phyloP scores from a whole-genome alignment of 768 basidiomycete species.

The Suillus subluteus region DNA sequence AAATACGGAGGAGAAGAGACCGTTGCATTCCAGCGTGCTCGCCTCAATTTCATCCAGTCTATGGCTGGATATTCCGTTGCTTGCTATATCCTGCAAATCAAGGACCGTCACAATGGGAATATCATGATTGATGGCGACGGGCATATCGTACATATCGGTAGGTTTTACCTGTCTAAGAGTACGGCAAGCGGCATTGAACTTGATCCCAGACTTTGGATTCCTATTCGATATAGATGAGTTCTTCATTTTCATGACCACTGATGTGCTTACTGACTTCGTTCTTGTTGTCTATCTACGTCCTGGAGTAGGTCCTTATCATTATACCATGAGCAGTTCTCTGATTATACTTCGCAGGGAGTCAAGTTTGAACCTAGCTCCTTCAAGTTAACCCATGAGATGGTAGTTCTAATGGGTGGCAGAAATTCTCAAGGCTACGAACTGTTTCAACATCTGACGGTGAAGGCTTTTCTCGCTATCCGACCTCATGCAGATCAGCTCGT shows the following conservation, averaged over 20 bases:
- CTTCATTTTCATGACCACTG: slow-evolving; percentile 10
- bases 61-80: slow-evolving; percentile 99
- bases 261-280: slow-evolving; percentile 31
- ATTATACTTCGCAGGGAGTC: slow-evolving; percentile 68
- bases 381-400: slow-evolving; percentile 99
- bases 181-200: neutral
- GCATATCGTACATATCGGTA: slow-evolving; percentile 95
- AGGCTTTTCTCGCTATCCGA: slow-evolving; percentile 96
- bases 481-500: slow-evolving; percentile 91
- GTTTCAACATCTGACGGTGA: slow-evolving; percentile 92
- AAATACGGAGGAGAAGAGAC: slow-evolving; percentile 94
- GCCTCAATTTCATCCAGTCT: slow-evolving; percentile 95
- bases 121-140: slow-evolving; percentile 99
- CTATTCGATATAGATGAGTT: slow-evolving; percentile 97
- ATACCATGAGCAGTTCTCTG: neutral
- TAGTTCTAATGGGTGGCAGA: slow-evolving; percentile 94
- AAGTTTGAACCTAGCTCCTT: slow-evolving; percentile 99
- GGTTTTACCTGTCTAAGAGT: slow-evolving; percentile 26
- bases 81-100: slow-evolving; percentile 97
- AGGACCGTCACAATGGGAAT: slow-evolving; percentile 98
- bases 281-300: slow-evolving; percentile 47
- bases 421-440: slow-evolving; percentile 93
- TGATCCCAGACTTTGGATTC: slow-evolving; percentile 85
- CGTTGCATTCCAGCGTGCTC: slow-evolving; percentile 86
- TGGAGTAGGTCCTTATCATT: slow-evolving; percentile 48